These are phyloP conservation scores for Filobasidium wieringae DNA, from an alignment of 768 basidiomycete genomes.

Conservation along the genomic window DNA sequence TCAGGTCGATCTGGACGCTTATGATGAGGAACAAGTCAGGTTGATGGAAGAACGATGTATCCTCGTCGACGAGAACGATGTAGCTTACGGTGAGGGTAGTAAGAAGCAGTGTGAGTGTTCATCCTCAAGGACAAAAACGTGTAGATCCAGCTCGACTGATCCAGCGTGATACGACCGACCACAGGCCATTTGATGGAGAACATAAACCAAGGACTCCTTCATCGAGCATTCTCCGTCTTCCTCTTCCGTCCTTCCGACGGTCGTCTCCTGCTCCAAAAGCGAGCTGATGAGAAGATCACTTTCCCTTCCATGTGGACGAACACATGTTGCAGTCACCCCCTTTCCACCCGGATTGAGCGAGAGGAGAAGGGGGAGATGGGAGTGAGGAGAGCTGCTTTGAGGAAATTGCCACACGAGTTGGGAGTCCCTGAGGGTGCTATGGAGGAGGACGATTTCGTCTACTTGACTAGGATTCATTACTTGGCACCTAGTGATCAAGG, in stretches of 20 bases:
- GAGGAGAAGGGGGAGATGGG: constrained; percentile 61
- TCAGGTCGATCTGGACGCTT: constrained; percentile 57
- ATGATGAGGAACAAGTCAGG: constrained; percentile 84
- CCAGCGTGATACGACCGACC: background rate
- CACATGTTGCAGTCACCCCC: constrained; percentile 94
- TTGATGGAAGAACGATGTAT: constrained; percentile 76
- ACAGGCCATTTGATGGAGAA: constrained; percentile 95
- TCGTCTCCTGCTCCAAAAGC: constrained; percentile 80
- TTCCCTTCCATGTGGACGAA: constrained; percentile 99
- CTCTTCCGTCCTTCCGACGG: constrained; percentile 91
- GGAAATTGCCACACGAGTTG: constrained; percentile 92
- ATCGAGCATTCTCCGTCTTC: constrained; percentile 96
- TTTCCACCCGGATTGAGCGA: constrained; percentile 60
- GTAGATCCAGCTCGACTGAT: no score
- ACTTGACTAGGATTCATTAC: constrained; percentile 92
- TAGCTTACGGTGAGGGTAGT: constrained; percentile 47
- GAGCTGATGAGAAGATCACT: constrained; percentile 97
- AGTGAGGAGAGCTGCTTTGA: constrained; percentile 77
- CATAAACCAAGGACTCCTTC: constrained; percentile 75
- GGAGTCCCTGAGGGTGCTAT: constrained; percentile 74
- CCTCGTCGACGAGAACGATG: constrained; percentile 34
- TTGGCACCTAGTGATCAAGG: constrained; percentile 75
- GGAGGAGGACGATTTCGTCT: constrained; percentile 75
- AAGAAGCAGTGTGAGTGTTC: constrained; percentile 88
- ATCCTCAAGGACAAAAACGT: no score